phyloP scores from a whole-genome alignment of 352 stramenopile species.

The Phytophthora syringae region DNA sequence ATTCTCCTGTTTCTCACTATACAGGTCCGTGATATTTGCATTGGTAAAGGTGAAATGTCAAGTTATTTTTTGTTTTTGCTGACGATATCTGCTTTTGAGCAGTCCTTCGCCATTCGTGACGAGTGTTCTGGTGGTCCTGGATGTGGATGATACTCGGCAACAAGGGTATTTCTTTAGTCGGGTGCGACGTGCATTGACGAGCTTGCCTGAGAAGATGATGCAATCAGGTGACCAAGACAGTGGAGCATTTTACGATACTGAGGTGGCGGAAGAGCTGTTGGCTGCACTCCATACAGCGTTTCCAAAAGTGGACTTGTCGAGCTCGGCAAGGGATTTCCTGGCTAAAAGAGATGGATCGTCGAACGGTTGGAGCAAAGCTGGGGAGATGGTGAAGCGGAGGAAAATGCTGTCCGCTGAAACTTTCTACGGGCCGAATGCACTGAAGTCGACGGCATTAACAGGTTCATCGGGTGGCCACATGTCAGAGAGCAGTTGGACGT shows the following conservation, averaged over 20 bases:
- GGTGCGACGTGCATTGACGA: constrained; percentile 10
- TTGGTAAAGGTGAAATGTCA: background rate
- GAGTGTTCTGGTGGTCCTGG: constrained; percentile 56
- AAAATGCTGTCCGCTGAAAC: constrained; percentile 40
- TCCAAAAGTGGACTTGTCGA: constrained; percentile 50
- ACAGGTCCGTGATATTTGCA: constrained; percentile 41
- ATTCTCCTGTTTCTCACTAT: constrained; percentile 50
- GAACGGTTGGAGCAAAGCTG: constrained; percentile 12
- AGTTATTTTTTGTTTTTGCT: too few relatives aligned
- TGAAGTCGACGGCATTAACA: background rate
- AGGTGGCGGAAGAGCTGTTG: constrained; percentile 46
- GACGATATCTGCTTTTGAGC: background rate
- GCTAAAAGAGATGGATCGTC: constrained; percentile 16
- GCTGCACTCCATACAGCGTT: constrained; percentile 51
- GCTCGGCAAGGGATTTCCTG: constrained; percentile 46
- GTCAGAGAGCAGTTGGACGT: constrained; percentile 34
- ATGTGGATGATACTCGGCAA: constrained; percentile 42
- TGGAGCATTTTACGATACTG: constrained; percentile 32
- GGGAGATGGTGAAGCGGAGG: constrained; percentile 31
- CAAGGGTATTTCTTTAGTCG: constrained; percentile 66
- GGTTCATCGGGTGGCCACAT: background rate
- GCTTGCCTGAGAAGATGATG: background rate
- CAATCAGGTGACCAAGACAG: background rate
- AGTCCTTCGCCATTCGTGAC: constrained; percentile 66
- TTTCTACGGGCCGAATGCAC: constrained; percentile 38